Conservation (phyloP, 73 alveolate genomes). For the Paramecium caudatum region DNA sequence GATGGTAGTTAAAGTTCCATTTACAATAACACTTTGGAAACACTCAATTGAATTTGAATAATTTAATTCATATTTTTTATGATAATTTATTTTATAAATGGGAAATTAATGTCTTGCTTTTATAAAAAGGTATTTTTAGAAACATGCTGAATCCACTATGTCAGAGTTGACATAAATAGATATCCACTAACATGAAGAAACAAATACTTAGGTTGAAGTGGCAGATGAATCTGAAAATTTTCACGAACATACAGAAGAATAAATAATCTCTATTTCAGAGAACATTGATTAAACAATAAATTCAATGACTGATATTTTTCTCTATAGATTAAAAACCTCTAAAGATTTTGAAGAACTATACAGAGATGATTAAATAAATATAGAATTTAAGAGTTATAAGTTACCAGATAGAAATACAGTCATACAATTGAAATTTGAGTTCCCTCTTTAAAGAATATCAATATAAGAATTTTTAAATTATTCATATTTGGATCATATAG, state of each 20-base stretch:
- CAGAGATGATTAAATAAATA: neutral
- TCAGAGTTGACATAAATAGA: conserved; percentile 3
- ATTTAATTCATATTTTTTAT: conserved; percentile 33
- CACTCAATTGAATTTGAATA: conserved; percentile 48
- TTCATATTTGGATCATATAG: neutral
- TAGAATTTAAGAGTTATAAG: conserved; percentile 10
- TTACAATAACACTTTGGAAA: conserved; percentile 56
- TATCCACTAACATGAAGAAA: neutral
- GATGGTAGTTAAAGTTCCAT: conserved; percentile 24
- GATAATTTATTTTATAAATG: conserved; percentile 13
- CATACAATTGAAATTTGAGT: neutral
- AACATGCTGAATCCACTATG: neutral
- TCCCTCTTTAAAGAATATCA: neutral
- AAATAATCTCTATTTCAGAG: neutral
- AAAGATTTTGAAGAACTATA: neutral
- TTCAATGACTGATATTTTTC: neutral
- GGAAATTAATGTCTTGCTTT: conserved; percentile 8
- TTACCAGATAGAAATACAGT: conserved; percentile 6
- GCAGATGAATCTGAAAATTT: neutral
- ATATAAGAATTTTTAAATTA: conserved; percentile 26
- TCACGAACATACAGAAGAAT: conserved; percentile 10
- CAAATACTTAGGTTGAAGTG: neutral
- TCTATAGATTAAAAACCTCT: conserved; percentile 27
- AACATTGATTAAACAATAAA: neutral
- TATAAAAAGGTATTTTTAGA: neutral